Evolutionary conservation across 352 stramenopile genomes (phyloP).

Genomic region (Pythium scleroteichum): DNA sequence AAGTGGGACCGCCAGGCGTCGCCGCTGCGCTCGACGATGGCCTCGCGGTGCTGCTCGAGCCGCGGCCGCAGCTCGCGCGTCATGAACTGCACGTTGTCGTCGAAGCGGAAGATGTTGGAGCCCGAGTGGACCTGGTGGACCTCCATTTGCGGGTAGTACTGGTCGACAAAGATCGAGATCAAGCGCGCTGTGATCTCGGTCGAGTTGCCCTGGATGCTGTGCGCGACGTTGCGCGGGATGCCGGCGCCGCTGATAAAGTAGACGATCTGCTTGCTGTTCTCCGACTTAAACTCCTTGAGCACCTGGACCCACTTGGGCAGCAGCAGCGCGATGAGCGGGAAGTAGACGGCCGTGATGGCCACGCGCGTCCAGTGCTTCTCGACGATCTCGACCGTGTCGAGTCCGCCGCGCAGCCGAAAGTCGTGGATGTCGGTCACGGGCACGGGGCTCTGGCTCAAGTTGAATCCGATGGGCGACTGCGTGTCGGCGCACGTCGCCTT

Average conservation of each 20-base stretch:
- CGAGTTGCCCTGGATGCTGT: conserved; percentile 93
- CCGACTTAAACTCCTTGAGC: conserved; percentile 76
- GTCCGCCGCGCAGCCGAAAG: conserved; percentile 66
- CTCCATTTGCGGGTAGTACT: conserved; percentile 92
- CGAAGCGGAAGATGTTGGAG: conserved; percentile 95
- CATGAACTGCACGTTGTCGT: conserved; percentile 98
- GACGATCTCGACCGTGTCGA: conserved; percentile 59
- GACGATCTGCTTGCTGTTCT: conserved; percentile 89
- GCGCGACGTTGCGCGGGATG: conserved; percentile 92
- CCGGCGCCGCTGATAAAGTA: conserved; percentile 96
- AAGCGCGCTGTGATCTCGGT: conserved; percentile 93
- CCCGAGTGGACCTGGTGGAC: conserved; percentile 95
- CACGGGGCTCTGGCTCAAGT: conserved; percentile 57
- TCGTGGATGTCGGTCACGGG: conserved; percentile 51
- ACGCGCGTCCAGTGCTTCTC: conserved; percentile 66
- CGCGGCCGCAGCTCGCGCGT: conserved; percentile 93
- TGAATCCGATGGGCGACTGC: conserved; percentile 80
- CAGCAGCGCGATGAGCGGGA: conserved; percentile 94
- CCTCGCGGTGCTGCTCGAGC: conserved; percentile 94
- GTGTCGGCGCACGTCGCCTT: conserved; percentile 58
- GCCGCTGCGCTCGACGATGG: conserved; percentile 88
- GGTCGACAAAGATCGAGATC: conserved; percentile 92
- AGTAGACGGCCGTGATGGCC: conserved; percentile 90
- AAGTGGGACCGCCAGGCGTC: conserved; percentile 95
- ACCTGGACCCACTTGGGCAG: conserved; percentile 92